Evolutionary conservation across 2,329 filamentous ascomycete genomes (phyloP).

Genomic region (Orbilia ellipsospora): DNA sequence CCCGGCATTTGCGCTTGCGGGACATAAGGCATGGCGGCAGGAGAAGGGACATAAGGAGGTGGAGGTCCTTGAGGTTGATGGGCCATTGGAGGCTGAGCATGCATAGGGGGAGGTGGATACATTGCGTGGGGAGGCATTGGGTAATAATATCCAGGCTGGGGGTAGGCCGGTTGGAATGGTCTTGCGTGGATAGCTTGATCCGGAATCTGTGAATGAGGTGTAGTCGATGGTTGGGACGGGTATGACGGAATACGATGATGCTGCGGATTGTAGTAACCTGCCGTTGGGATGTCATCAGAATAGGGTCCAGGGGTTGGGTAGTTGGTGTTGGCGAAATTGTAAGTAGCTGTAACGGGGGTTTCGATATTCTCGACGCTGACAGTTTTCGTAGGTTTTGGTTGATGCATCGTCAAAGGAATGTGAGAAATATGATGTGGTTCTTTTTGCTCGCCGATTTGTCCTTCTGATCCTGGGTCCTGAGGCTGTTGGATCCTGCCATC

Average conservation of each 20-base stretch:
- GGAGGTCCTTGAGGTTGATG: conserved; percentile 59
- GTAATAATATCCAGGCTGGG: conserved; percentile 60
- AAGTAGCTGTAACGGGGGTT: conserved; percentile 71
- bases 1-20: conserved; percentile 62
- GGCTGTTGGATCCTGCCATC: conserved; percentile 23
- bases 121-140: conserved; percentile 51
- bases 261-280: conserved; percentile 54
- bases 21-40: conserved; percentile 57
- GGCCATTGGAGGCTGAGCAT: conserved; percentile 58
- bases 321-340: conserved; percentile 70
- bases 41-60: conserved; percentile 59
- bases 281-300: conserved; percentile 58
- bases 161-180: conserved; percentile 83
- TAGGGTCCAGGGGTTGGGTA: conserved; percentile 57
- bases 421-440: conserved; percentile 70
- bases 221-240: conserved; percentile 62
- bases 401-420: conserved; percentile 78
- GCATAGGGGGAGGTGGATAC: conserved; percentile 44
- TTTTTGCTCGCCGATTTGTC: conserved; percentile 65
- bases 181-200: conserved; percentile 91
- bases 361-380: conserved; percentile 95
- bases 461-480: conserved; percentile 16
- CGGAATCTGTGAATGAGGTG: conserved; percentile 73
- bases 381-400: conserved; percentile 92
- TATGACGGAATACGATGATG: conserved; percentile 52